Base-by-base conservation (phyloP, 73 alveolate species). In the Uronychia setigera region DNA sequence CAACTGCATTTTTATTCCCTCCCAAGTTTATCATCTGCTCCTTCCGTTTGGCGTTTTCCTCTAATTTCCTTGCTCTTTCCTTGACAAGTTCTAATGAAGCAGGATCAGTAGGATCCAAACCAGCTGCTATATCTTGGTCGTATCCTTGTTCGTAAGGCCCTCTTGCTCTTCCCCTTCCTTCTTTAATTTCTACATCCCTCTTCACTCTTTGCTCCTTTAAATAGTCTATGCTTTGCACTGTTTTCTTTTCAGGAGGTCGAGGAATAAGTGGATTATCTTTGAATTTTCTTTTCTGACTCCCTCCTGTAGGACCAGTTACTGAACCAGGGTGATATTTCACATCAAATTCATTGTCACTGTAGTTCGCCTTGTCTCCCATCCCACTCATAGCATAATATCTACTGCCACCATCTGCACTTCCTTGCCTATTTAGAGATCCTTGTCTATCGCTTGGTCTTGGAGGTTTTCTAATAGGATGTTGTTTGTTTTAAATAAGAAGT, bases 121-220 rank as follows among this genome's bases (percentile, higher is more conserved):
- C 67, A 11, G 5, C 67, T 19, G 5, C 19, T 46, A 5, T 46
- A 46, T 46, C n/a, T 5, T 46, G 5, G 67, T 5, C n/a, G 19
- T 11, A 5, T 46, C 67, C 19, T 19, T 19, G 67, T 19, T n/a
- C n/a, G n/a, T 58, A 58, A 26, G 32, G 13, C 30, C 35, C 1
- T 67, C 76, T 74, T 74, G 74, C 74, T 77, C 34, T 31, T 19
- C 33, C 31, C 79, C 33, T 33, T 77, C 82, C 32, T 26, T 26
- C 32, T 74, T 1, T 57, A n/a, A n/a, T n/a, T n/a, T n/a, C n/a
- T n/a, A n/a, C n/a, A n/a, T 88, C 94, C 33, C 94, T 46, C 77
- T 84, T 82, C 32, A 29, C n/a, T 46, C 94, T 86, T 33, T 78
- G 26, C 60, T 88, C 83, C 32, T 76, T 79, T 13, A 88, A 74